Evolutionary conservation across 1,139 yeast species (phyloP).

Genomic region (Hanseniaspora gamundiae): DNA sequence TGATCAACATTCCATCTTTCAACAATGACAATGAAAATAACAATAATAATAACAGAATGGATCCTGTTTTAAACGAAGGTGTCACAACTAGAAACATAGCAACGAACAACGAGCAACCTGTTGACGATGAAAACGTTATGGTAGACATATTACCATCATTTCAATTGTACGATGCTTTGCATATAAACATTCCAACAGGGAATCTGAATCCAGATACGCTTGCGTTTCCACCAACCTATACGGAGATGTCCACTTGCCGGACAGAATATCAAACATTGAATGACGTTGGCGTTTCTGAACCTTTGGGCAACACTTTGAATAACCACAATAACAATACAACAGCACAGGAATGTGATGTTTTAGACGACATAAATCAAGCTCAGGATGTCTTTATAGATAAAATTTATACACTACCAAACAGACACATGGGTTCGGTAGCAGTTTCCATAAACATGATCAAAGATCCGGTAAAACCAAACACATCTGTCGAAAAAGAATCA

Average conservation of each 20-base stretch:
- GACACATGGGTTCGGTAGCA: slow-evolving; percentile 20
- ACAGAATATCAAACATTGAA: background rate
- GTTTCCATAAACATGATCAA: slow-evolving; percentile 29
- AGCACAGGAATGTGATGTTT: background rate
- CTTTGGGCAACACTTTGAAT: too few relatives aligned
- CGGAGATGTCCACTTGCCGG: background rate
- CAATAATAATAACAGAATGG: too few relatives aligned
- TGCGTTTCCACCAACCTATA: background rate
- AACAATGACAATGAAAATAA: too few relatives aligned
- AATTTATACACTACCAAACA: slow-evolving; percentile 23
- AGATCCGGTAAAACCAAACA: slow-evolving; percentile 23
- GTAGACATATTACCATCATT: slow-evolving; percentile 26
- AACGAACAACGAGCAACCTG: too few relatives aligned
- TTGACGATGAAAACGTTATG: slow-evolving; percentile 1
- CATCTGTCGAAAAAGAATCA: slow-evolving; percentile 24
- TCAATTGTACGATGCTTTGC: slow-evolving; percentile 24
- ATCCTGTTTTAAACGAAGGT: too few relatives aligned
- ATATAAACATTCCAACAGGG: slow-evolving; percentile 25
- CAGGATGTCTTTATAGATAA: slow-evolving; percentile 26
- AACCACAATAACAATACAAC: background rate
- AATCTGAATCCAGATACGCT: slow-evolving; percentile 13
- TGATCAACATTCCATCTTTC: background rate
- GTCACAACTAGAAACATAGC: too few relatives aligned
- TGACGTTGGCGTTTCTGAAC: too few relatives aligned
- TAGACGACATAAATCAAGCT: slow-evolving; percentile 14